phyloP scores from a whole-genome alignment of 805 yeast genomes.

The Kodamaea kakaduensis region DNA sequence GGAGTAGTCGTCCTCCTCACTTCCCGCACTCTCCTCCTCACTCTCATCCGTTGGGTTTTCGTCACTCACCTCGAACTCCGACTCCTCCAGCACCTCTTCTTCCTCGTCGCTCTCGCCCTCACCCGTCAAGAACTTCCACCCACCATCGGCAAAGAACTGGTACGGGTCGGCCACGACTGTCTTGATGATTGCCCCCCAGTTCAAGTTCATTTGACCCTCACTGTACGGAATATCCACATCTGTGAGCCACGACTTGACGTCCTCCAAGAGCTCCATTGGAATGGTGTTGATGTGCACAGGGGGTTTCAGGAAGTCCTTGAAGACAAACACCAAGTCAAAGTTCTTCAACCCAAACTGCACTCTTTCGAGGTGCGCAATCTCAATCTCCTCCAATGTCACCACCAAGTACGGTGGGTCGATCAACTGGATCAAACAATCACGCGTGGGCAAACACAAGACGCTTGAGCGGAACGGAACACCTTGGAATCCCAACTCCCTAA shows the following conservation, averaged over 20 bases:
- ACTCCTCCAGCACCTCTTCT: constrained; percentile 64
- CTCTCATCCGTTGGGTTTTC: constrained; percentile 62
- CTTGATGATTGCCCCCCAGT: constrained; percentile 95
- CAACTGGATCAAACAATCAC: constrained; percentile 92
- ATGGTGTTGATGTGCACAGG: constrained; percentile 92
- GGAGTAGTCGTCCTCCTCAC: constrained; percentile 35
- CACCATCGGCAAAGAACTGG: constrained; percentile 89
- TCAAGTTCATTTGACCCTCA: constrained; percentile 92
- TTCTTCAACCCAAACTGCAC: constrained; percentile 95
- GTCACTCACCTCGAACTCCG: constrained; percentile 63
- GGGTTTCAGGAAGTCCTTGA: constrained; percentile 82
- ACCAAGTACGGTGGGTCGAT: constrained; percentile 95
- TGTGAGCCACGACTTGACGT: constrained; percentile 94
- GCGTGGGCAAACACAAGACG: constrained; percentile 92
- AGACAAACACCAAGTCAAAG: constrained; percentile 94
- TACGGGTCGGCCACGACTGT: constrained; percentile 89
- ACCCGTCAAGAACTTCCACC: constrained; percentile 92
- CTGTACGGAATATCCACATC: constrained; percentile 94
- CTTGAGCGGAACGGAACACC: constrained; percentile 97
- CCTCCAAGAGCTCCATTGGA: constrained; percentile 88
- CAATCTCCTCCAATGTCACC: constrained; percentile 85
- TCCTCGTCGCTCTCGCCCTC: constrained; percentile 71
- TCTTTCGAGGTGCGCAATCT: constrained; percentile 92
- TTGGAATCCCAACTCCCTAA: constrained; percentile 92
- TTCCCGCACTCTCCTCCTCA: constrained; percentile 51